Percentiles rank a stretch among this genome's conserved stretches.
phyloP scores from a whole-genome alignment of 1,139 yeast genomes.

The Candida neerlandica region DNA sequence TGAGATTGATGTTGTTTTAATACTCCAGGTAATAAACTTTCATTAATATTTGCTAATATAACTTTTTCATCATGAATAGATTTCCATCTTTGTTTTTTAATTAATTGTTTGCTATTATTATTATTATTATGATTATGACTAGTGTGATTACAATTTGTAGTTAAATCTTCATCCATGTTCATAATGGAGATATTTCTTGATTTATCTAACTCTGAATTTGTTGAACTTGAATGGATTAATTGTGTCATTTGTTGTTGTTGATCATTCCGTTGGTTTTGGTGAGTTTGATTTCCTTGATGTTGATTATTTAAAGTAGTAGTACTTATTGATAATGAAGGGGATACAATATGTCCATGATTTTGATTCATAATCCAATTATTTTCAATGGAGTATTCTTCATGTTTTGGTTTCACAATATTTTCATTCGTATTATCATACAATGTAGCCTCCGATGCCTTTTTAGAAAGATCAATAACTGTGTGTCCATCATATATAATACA shows the following conservation, averaged over 20 bases:
- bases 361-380: slow-evolving; percentile 9
- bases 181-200: slow-evolving; percentile 8
- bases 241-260: neutral
- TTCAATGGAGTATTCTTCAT: slow-evolving; percentile 10
- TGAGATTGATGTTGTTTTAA: slow-evolving; percentile 19
- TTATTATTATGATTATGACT: neutral
- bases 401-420: too few species aligned
- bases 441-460: slow-evolving; percentile 14
- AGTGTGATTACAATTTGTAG: neutral
- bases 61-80: slow-evolving; percentile 36
- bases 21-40: slow-evolving; percentile 39
- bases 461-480: slow-evolving; percentile 6
- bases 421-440: slow-evolving; percentile 5
- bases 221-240: slow-evolving; percentile 1
- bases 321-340: slow-evolving; percentile 4
- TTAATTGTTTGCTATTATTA: slow-evolving; percentile 8
- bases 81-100: slow-evolving; percentile 28
- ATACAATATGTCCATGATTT: slow-evolving; percentile 7
- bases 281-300: neutral
- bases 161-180: slow-evolving; percentile 11
- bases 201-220: slow-evolving; percentile 1
- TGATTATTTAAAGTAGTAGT: neutral
- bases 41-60: slow-evolving; percentile 35
- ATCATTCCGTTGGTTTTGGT: neutral
- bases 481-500: neutral